Evolutionary conservation across 768 basidiomycete species (phyloP).

Genomic region (Leccinum arenicola): DNA sequence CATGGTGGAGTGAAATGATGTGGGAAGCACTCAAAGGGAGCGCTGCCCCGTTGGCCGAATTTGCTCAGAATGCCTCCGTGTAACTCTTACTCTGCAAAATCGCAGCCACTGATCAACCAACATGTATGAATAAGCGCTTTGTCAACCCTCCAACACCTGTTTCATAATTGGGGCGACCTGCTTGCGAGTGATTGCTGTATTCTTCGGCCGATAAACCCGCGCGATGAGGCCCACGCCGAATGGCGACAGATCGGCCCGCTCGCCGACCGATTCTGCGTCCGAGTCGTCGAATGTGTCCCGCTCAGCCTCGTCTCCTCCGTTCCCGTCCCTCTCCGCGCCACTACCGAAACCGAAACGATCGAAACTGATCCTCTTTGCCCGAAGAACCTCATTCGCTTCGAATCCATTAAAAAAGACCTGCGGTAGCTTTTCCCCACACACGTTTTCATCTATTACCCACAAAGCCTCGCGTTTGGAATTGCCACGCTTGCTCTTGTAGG

Average conservation of each 20-base stretch:
- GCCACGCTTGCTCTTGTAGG: constrained; percentile 50
- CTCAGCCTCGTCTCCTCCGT: constrained; percentile 15
- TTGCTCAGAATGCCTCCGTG: neutral
- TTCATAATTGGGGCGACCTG: constrained; percentile 65
- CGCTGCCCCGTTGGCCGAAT: neutral
- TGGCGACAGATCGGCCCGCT: constrained; percentile 16
- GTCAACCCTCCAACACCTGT: constrained; percentile 49
- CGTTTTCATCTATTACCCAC: constrained; percentile 54
- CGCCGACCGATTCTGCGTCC: constrained; percentile 23
- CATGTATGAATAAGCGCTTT: neutral
- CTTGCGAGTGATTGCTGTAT: constrained; percentile 62
- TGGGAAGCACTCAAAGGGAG: neutral
- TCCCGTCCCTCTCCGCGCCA: neutral
- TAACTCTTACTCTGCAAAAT: constrained; percentile 3
- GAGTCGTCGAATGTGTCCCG: constrained; percentile 4
- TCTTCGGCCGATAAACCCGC: constrained; percentile 64
- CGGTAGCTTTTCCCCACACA: constrained; percentile 27
- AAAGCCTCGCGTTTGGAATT: constrained; percentile 67
- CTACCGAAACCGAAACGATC: constrained; percentile 18
- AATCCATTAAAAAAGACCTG: constrained; percentile 55
- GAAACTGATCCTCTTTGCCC: constrained; percentile 41
- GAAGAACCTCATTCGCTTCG: constrained; percentile 51
- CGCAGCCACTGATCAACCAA: neutral
- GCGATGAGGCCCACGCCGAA: constrained; percentile 28
- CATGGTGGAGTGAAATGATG: constrained; percentile 28